A percentile compares a stretch with the other conserved stretches of the same genome.
These are phyloP conservation scores for Tuber calosporum DNA, from an alignment of 495 filamentous ascomycete species.

Conservation along the genomic window DNA sequence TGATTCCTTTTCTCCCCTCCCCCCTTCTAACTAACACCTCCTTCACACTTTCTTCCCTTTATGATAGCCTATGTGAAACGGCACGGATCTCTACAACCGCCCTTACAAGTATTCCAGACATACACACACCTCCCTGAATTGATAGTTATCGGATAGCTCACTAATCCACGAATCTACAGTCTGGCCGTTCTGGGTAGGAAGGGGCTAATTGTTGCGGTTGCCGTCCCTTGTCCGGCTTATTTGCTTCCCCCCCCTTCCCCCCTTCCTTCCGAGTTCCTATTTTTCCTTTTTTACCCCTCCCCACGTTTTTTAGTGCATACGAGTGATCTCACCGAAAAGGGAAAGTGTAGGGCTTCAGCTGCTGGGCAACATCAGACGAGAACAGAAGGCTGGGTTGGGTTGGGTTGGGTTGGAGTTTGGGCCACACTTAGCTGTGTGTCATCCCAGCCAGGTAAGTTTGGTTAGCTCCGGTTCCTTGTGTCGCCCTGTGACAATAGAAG, in stretches of 20 bases:
- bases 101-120: neutral
- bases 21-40: neutral
- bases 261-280: neutral
- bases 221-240: neutral
- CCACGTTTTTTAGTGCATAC: neutral
- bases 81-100: neutral
- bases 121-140: neutral
- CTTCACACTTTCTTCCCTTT: neutral
- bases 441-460: neutral
- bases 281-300: neutral
- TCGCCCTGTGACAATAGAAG: conserved; percentile 3
- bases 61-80: neutral
- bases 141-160: neutral
- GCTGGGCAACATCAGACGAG: neutral
- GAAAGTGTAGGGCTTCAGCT: conserved; percentile 4
- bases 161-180: neutral
- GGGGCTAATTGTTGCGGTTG: neutral
- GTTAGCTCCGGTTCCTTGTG: neutral
- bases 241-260: neutral
- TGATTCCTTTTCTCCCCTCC: neutral
- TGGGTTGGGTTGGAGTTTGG: no score
- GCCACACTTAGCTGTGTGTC: neutral
- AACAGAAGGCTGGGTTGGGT: neutral
- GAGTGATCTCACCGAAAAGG: neutral
- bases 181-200: neutral